Percentiles rank a stretch among this genome's conserved stretches.
phyloP scores from a whole-genome alignment of 805 yeast species.

The Kockiozyma suomiensis region DNA sequence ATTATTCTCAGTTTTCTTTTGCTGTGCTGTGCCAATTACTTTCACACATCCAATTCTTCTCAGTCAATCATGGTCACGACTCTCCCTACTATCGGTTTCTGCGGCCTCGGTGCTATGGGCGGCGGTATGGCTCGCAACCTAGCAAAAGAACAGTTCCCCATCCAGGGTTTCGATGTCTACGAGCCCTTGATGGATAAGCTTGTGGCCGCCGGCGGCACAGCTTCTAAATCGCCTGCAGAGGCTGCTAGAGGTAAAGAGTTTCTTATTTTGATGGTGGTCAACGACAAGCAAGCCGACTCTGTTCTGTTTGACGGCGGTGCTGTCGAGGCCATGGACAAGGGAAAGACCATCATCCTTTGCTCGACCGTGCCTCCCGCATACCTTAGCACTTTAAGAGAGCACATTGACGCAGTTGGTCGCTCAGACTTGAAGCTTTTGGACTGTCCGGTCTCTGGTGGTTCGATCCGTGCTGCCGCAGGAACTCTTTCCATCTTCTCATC shows the following conservation, averaged over 20 bases:
- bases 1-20: too few species aligned
- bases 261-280: slow-evolving; percentile 28
- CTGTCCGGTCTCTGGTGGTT: slow-evolving; percentile 31
- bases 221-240: slow-evolving; percentile 24
- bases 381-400: slow-evolving; percentile 11
- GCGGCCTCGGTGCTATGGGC: slow-evolving; percentile 32
- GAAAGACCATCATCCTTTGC: slow-evolving; percentile 23
- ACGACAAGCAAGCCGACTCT: slow-evolving; percentile 24
- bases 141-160: slow-evolving; percentile 16
- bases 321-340: slow-evolving; percentile 12
- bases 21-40: too few species aligned
- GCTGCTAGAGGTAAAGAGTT: slow-evolving; percentile 26
- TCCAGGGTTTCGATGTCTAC: slow-evolving; percentile 25
- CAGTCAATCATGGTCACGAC: slow-evolving; percentile 14
- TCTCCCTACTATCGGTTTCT: slow-evolving; percentile 23
- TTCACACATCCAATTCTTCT: too few species aligned
- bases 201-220: slow-evolving; percentile 26
- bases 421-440: slow-evolving; percentile 23
- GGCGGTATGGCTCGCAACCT: slow-evolving; percentile 30
- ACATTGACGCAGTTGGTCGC: slow-evolving; percentile 17
- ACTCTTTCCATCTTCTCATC: slow-evolving; percentile 28
- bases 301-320: slow-evolving; percentile 27
- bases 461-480: slow-evolving; percentile 27
- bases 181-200: slow-evolving; percentile 21
- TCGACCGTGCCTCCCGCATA: slow-evolving; percentile 27